A percentile compares a stretch with the other conserved stretches of the same genome.
phyloP scores from a whole-genome alignment of 2,329 filamentous ascomycete species.

The Domatiomyces globalis region DNA sequence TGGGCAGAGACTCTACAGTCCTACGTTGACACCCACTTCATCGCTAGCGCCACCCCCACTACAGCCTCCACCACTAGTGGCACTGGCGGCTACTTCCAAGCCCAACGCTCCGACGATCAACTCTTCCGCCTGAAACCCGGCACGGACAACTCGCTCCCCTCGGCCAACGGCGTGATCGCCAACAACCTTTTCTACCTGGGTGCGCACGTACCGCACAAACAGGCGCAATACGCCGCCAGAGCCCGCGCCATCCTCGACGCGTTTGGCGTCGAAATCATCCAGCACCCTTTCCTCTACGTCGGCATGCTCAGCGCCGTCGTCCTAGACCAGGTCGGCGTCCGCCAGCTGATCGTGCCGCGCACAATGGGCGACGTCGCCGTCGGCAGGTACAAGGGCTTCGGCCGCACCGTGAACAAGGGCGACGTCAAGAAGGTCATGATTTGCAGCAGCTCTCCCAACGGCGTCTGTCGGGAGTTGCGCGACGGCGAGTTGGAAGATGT shows the following conservation, averaged over 20 bases:
- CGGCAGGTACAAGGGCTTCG: slow-evolving; percentile 13
- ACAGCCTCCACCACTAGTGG: slow-evolving; percentile 12
- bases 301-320: slow-evolving; percentile 66
- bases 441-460: slow-evolving; percentile 13
- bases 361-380: slow-evolving; percentile 12
- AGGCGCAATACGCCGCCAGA: slow-evolving; percentile 35
- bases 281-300: slow-evolving; percentile 85
- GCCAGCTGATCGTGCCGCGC: slow-evolving; percentile 37
- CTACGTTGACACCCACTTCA: slow-evolving; percentile 63
- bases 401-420: slow-evolving; percentile 14
- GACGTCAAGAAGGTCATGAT: slow-evolving; percentile 14
- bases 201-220: slow-evolving; percentile 50
- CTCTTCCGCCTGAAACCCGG: slow-evolving; percentile 76
- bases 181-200: slow-evolving; percentile 74
- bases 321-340: slow-evolving; percentile 55
- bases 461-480: slow-evolving; percentile 11
- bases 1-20: slow-evolving; percentile 71
- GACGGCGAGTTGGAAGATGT: slow-evolving; percentile 15
- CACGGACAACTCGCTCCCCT: slow-evolving; percentile 84
- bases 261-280: slow-evolving; percentile 81
- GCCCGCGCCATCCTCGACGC: slow-evolving; percentile 65
- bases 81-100: slow-evolving; percentile 13
- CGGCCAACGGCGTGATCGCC: slow-evolving; percentile 75
- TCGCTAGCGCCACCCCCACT: slow-evolving; percentile 38
- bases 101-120: slow-evolving; percentile 7